Base-by-base conservation (phyloP, 192 early-diverging fungal species). In the Dimargaris cristalligena region DNA sequence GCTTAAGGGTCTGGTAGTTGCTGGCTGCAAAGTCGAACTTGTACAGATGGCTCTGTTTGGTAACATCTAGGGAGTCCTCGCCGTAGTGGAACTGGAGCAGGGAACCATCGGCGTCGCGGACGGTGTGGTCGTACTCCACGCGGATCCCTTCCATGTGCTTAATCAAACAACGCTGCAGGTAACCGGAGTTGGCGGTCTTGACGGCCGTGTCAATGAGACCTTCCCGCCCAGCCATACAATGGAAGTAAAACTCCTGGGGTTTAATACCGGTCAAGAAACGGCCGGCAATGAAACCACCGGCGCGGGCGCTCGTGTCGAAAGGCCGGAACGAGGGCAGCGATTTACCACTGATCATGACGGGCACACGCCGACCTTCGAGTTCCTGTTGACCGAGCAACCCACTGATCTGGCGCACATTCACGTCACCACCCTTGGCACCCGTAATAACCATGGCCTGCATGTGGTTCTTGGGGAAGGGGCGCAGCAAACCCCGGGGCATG, bases 171-270 rank as follows among this genome's bases (percentile, higher is more conserved):
- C 96, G 88, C 71, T 99, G 96, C 60, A 99, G 72, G 67, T 99
- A 99, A 33, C 96, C 96, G 18, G 96, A 97, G 61, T 91, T 85
- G 48, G 94, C 92, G 0, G 96, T 99, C 77, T 99, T 99, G 69
- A 99, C 96, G 60, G 96, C 96, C 9, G 96, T 99, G 77, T 99
- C 96, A 59, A 99, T 97, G n/a, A 99, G 75, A 60, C 96, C 96
- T 78, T 99, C 96, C 72, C 96, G 88, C 65, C 96, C 96, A 60
- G 94, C 94, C 96, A 99, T 99, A 65, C 91, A 86, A 72, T 90
- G 86, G 78, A 87, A 90, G 70, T 84, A 86, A 69, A 80, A 87
- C 68, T 87, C 86, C 60, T 96, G 92, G 38, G 97, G 94, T 65
- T 86, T 87, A 59, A 99, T 91, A 23, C 97, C 97, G 14, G 92